Evolutionary conservation across 495 filamentous ascomycete genomes (phyloP).

Genomic region (Aspergillus avenaceus): DNA sequence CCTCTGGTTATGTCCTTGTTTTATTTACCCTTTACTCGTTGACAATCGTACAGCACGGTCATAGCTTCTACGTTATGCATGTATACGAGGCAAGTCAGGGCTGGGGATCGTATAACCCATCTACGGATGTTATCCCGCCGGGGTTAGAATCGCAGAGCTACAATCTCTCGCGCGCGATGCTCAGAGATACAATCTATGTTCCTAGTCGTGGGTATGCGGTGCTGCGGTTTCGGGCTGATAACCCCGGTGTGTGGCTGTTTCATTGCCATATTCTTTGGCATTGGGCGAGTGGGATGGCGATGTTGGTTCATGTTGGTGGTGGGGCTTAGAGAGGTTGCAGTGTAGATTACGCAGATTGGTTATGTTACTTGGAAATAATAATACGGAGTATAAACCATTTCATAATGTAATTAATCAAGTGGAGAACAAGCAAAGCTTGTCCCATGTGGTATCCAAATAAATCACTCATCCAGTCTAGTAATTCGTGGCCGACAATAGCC

Average conservation of each 20-base stretch:
- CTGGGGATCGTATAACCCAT: conserved; percentile 47
- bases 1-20: no score
- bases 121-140: conserved; percentile 27
- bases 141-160: conserved; percentile 17
- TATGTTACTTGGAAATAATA: no score
- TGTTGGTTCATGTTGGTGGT: conserved; percentile 32
- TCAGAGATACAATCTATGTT: conserved; percentile 56
- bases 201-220: conserved; percentile 56
- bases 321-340: not conserved
- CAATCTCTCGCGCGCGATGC: conserved; percentile 23
- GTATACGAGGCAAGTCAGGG: conserved; percentile 32
- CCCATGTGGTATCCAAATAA: no score
- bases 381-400: no score
- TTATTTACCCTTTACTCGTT: not conserved
- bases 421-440: no score
- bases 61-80: conserved; percentile 72
- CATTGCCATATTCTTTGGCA: conserved; percentile 72
- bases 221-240: conserved; percentile 61
- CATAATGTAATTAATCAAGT: no score
- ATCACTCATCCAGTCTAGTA: no score
- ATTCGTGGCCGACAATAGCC: no score
- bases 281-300: conserved; percentile 44
- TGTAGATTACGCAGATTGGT: no score
- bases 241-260: conserved; percentile 56
- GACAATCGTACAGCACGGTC: conserved; percentile 62